These are phyloP conservation scores for Brettanomyces bruxellensis DNA, from an alignment of 805 yeast genomes.

Conservation along the genomic window DNA sequence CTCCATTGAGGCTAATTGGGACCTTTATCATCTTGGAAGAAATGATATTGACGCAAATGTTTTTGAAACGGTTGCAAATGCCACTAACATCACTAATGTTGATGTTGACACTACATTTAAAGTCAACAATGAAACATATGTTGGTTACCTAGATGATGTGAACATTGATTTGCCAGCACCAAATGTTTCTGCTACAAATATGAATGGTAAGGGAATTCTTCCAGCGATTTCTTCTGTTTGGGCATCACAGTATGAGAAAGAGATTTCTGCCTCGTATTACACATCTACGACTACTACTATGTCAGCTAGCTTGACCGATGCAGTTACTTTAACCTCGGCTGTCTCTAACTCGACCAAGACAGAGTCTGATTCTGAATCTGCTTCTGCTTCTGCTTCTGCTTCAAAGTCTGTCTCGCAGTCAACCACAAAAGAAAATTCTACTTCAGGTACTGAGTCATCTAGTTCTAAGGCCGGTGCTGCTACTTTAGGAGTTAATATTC, in stretches of 20 bases:
- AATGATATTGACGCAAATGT: conserved; percentile 43
- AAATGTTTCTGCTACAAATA: conserved; percentile 26
- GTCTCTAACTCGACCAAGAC: conserved; percentile 1
- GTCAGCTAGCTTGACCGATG: conserved; percentile 9
- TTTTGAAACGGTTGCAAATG: conserved; percentile 32
- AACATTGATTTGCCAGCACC: conserved; percentile 27
- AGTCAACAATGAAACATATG: conserved; percentile 25
- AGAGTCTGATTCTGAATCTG: conserved; percentile 7
- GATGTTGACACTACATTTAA: conserved; percentile 26
- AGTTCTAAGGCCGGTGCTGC: conserved; percentile 6
- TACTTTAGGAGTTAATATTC: not conserved
- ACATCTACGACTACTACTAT: conserved; percentile 26
- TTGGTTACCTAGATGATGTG: conserved; percentile 25
- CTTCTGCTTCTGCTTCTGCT: not conserved
- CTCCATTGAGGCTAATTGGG: conserved; percentile 43
- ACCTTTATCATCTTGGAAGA: conserved; percentile 40
- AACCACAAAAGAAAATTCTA: conserved; percentile 2
- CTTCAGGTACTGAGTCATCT: conserved; percentile 7
- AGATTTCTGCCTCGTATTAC: conserved; percentile 19
- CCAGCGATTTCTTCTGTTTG: conserved; percentile 25
- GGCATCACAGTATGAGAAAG: conserved; percentile 20
- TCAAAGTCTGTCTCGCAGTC: conserved; percentile 2
- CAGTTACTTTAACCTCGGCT: conserved; percentile 3
- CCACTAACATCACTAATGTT: conserved; percentile 21
- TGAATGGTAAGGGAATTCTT: conserved; percentile 26